Evolutionary conservation across 176 grass and related monocot species (phyloP), one percentile per base, ranked within the genome.

Genomic region (Carex myosuroides): DNA sequence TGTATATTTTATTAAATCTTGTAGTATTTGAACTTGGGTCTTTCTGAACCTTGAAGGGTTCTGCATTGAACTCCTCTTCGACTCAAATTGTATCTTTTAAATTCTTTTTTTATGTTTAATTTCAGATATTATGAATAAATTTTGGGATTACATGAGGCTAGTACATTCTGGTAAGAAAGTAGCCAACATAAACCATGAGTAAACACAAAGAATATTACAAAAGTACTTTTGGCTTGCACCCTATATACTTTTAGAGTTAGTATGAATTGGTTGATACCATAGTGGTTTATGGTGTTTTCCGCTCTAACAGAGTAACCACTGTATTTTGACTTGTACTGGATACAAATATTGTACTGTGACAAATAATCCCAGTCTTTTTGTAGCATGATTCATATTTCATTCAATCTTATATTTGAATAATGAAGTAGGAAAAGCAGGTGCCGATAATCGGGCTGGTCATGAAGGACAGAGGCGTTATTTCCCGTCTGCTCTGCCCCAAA

Each of bases 361-460:
- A 85, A 85, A 18, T 44, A 68, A 52, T 57, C 79, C 54, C 71
- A 72, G 76, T 85, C n/a, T 83, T 85, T 64, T 42, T 79, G 16
- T 81, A 74, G 70, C 37, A 78, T 57, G 58, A 85, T 84, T 84
- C 55, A 41, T 85, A 90, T 85, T 79, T 87, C 70, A 77, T 70
- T 77, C 48, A 75, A 66, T 84, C 55, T 87, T 90, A 56, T 83
- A 81, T 82, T 81, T 90, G 69, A 89, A 93, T 91, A 85, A 86
- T 94, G 83, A 86, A 86, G 91, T 93, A 92, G 91, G 93, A 94
- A 92, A 85, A 91, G 20, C 91, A 95, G 83, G 96, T 99, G 69
- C 93, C 96, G 3, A 93, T 93, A 44, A 99, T 99, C 81, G 93
- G 96, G 53, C 86, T 99, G 86, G 96, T 95, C 79, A 99, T 99